These are phyloP conservation scores for Phytophthora sansomeana DNA, from an alignment of 352 stramenopile genomes.

Conservation along the genomic window DNA sequence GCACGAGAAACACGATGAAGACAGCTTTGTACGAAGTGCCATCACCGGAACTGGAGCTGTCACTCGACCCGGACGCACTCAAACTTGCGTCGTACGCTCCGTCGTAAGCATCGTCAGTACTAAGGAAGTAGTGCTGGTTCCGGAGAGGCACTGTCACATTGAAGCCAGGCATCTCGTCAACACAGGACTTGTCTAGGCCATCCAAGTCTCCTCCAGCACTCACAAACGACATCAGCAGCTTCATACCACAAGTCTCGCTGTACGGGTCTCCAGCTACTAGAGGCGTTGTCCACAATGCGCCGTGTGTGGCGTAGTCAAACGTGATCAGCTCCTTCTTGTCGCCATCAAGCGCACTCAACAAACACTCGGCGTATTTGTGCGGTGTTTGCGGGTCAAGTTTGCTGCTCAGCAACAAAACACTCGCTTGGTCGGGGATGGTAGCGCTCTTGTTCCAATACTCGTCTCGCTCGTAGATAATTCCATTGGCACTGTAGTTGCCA, in stretches of 20 bases:
- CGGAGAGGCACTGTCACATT: constrained; percentile 25
- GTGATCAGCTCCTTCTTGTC: constrained; percentile 52
- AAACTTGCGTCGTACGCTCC: constrained; percentile 37
- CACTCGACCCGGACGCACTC: neutral
- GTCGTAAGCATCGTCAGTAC: constrained; percentile 45
- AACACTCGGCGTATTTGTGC: constrained; percentile 56
- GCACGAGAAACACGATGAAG: constrained; percentile 53
- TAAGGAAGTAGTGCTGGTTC: constrained; percentile 32
- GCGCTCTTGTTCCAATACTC: constrained; percentile 60
- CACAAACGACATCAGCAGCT: constrained; percentile 54
- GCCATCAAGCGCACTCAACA: constrained; percentile 41
- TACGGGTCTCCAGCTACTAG: constrained; percentile 25
- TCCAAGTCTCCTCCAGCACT: constrained; percentile 37
- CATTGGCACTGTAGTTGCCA: constrained; percentile 16
- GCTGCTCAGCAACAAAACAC: constrained; percentile 56
- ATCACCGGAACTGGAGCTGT: constrained; percentile 11
- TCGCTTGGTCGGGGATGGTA: constrained; percentile 43
- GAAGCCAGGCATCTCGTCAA: constrained; percentile 35
- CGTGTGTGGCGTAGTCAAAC: constrained; percentile 53
- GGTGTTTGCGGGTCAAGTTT: constrained; percentile 60
- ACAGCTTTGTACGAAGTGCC: constrained; percentile 43
- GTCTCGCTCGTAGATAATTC: constrained; percentile 53
- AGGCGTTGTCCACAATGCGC: constrained; percentile 40
- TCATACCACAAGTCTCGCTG: constrained; percentile 47
- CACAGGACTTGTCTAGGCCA: constrained; percentile 48